These are phyloP conservation scores for Scheffersomyces stambukii DNA, from an alignment of 1,139 yeast genomes.

Conservation along the genomic window DNA sequence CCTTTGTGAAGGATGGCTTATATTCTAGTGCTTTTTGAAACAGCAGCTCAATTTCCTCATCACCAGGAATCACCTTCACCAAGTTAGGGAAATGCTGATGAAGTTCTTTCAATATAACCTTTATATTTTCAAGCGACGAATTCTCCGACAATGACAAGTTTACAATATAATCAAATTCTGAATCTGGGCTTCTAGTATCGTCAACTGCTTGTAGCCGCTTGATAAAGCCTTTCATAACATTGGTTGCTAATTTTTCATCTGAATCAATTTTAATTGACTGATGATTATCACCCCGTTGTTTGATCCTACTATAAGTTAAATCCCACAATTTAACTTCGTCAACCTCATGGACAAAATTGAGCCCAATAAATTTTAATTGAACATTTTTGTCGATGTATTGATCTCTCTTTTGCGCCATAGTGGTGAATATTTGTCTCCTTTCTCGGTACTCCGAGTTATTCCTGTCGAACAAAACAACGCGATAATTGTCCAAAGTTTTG, in stretches of 20 bases:
- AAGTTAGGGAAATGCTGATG: constrained; percentile 43
- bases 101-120: constrained; percentile 37
- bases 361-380: constrained; percentile 51
- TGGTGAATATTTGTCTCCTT: constrained; percentile 61
- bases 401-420: constrained; percentile 39
- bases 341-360: constrained; percentile 53
- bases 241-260: constrained; percentile 42
- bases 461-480: constrained; percentile 72
- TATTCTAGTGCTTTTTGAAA: constrained; percentile 48
- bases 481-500: constrained; percentile 26
- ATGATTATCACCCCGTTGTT: constrained; percentile 80
- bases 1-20: constrained; percentile 48
- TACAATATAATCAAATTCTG: constrained; percentile 59
- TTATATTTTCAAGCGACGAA: constrained; percentile 54
- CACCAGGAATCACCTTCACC: constrained; percentile 35
- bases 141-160: constrained; percentile 43
- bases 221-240: constrained; percentile 72
- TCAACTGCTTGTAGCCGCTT: constrained; percentile 62
- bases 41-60: constrained; percentile 34
- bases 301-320: constrained; percentile 58
- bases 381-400: constrained; percentile 27
- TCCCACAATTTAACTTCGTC: constrained; percentile 34
- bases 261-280: constrained; percentile 65
- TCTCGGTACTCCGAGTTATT: constrained; percentile 75
- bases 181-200: constrained; percentile 52